Conservation (phyloP, 2,329 filamentous ascomycete genomes). For the Knoxdaviesia proteae region DNA sequence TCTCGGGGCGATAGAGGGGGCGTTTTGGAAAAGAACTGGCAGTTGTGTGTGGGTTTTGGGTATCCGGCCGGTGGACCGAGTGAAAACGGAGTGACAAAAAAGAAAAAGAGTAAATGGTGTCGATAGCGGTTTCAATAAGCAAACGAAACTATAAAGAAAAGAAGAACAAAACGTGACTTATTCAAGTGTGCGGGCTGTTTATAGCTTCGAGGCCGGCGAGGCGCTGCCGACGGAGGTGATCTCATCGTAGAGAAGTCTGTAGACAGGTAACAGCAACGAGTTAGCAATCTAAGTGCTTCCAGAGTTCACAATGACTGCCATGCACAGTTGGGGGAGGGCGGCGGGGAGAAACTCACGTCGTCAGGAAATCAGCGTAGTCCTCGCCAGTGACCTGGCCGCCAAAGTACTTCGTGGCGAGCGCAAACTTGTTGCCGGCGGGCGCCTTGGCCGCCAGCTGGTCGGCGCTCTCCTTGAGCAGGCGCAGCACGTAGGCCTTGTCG, state of each 20-base stretch:
- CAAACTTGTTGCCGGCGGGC: conserved; percentile 76
- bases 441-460: conserved; percentile 54
- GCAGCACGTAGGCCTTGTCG: conserved; percentile 77
- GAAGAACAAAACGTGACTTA: background rate
- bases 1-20: no score
- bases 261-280: background rate
- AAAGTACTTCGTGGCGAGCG: conserved; percentile 82
- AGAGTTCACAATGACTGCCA: conserved; percentile 2
- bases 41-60: background rate
- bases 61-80: background rate
- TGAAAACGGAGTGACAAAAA: background rate
- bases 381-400: conserved; percentile 83
- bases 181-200: conserved; percentile 8
- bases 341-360: conserved; percentile 33
- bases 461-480: conserved; percentile 70
- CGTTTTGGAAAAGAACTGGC: no score
- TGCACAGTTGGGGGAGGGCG: background rate
- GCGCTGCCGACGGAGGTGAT: conserved; percentile 54
- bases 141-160: background rate
- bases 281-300: conserved; percentile 5
- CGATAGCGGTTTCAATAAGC: background rate
- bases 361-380: conserved; percentile 94
- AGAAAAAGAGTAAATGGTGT: background rate
- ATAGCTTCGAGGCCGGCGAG: conserved; percentile 42
- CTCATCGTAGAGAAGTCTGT: conserved; percentile 66